A percentile compares a stretch with the other conserved stretches of the same genome.
Conservation (phyloP, 371 early-diverging fungal genomes). For the Mucor racemosus region DNA sequence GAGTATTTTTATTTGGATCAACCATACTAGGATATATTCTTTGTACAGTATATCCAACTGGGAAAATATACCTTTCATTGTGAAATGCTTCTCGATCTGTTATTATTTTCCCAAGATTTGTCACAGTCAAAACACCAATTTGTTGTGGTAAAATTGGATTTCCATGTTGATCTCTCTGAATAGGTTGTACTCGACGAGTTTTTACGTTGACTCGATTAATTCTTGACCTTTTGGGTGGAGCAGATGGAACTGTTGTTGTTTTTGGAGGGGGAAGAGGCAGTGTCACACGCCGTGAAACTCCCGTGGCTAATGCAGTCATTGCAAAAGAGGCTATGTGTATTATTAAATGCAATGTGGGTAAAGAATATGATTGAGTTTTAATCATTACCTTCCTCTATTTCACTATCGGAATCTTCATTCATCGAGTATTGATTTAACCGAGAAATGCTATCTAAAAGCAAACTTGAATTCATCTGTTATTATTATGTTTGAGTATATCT, state of each 20-base stretch:
- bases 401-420: slow-evolving; percentile 9
- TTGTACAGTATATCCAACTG: slow-evolving; percentile 79
- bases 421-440: slow-evolving; percentile 18
- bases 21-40: slow-evolving; percentile 79
- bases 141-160: slow-evolving; percentile 77
- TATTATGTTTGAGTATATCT: not conserved
- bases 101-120: slow-evolving; percentile 74
- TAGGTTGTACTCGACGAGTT: slow-evolving; percentile 57
- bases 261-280: not conserved
- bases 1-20: slow-evolving; percentile 61
- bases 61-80: slow-evolving; percentile 90
- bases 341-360: not conserved
- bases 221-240: slow-evolving; percentile 54
- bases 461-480: slow-evolving; percentile 17
- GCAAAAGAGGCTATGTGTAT: not conserved
- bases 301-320: not conserved
- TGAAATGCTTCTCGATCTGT: slow-evolving; percentile 83
- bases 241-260: slow-evolving; percentile 49
- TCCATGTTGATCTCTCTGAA: slow-evolving; percentile 72
- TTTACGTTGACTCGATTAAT: slow-evolving; percentile 38
- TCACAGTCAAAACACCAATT: slow-evolving; percentile 82
- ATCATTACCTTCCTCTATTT: not conserved
- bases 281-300: slow-evolving; percentile 3
- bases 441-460: slow-evolving; percentile 53
- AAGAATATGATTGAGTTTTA: not conserved